Conservation (phyloP, 768 basidiomycete genomes). For the Auricularia cornea region DNA sequence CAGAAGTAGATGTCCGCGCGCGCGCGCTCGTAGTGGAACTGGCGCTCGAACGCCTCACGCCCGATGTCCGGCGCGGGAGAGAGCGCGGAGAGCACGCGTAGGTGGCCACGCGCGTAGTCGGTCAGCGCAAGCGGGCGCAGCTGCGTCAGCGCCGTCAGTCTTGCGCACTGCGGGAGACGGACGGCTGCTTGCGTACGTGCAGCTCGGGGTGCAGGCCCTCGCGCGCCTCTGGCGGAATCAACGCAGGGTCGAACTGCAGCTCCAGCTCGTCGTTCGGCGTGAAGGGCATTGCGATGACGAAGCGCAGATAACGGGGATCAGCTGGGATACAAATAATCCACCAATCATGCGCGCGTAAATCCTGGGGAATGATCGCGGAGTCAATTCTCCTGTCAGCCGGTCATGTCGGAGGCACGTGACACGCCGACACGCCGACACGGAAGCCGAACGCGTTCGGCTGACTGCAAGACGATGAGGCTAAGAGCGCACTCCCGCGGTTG, state of each 20-base stretch:
- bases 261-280: conserved; percentile 62
- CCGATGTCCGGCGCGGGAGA: conserved; percentile 62
- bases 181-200: conserved; percentile 28
- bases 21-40: conserved; percentile 55
- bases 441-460: no score
- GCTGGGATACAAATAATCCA: no score
- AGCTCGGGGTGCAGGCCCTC: conserved; percentile 52
- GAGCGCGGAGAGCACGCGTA: conserved; percentile 66
- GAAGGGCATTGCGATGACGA: no score
- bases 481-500: no score
- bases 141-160: conserved; percentile 30
- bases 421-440: no score
- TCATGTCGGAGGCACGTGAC: no score
- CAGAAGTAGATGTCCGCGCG: conserved; percentile 60
- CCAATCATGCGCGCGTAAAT: no score
- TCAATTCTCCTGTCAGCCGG: no score
- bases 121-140: conserved; percentile 86
- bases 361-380: no score
- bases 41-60: conserved; percentile 58
- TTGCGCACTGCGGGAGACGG: no score
- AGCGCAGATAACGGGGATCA: no score
- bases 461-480: no score
- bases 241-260: conserved; percentile 63
- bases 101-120: conserved; percentile 76
- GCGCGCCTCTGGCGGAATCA: conserved; percentile 61